Evolutionary conservation across 2,329 filamentous ascomycete genomes (phyloP).

Genomic region (Parasarocladium wereldwijsianum): DNA sequence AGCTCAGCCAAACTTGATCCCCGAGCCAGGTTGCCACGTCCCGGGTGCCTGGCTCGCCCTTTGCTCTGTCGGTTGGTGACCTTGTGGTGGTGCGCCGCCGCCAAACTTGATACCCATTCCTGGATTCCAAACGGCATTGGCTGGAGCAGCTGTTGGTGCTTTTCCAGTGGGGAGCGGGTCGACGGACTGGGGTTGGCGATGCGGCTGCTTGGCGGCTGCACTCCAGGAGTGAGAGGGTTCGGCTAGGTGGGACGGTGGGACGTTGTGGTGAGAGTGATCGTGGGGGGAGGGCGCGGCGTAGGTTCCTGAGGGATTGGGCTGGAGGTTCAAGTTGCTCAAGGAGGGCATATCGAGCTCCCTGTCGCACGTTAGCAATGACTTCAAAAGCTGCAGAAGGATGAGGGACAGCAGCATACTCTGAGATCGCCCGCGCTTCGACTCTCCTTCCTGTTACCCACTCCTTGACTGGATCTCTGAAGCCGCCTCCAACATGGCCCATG

Average conservation of each 20-base stretch:
- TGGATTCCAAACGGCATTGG: constrained; percentile 58
- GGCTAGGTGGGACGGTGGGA: no score
- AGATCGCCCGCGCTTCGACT: constrained; percentile 64
- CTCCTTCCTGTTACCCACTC: constrained; percentile 69
- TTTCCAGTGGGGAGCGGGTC: not conserved
- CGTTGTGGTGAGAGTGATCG: no score
- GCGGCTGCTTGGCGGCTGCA: no score
- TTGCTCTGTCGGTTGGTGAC: constrained; percentile 11
- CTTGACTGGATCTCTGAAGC: constrained; percentile 66
- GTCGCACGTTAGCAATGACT: constrained; percentile 11
- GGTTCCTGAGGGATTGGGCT: not conserved
- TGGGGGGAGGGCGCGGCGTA: not conserved
- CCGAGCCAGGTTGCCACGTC: constrained; percentile 44
- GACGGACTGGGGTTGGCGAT: not conserved
- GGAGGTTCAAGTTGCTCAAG: constrained; percentile 27
- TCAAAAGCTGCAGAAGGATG: constrained; percentile 1
- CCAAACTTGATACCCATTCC: constrained; percentile 67
- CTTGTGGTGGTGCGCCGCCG: constrained; percentile 9
- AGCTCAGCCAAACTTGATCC: constrained; percentile 39
- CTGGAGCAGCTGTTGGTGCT: constrained; percentile 14
- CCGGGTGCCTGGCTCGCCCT: constrained; percentile 16
- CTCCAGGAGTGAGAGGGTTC: no score
- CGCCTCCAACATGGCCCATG: constrained; percentile 63
- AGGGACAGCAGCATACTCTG: constrained; percentile 40
- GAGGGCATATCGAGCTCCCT: constrained; percentile 37